These are phyloP conservation scores for Podaxis carcinomalis DNA, from an alignment of 768 basidiomycete species.

Conservation along the genomic window DNA sequence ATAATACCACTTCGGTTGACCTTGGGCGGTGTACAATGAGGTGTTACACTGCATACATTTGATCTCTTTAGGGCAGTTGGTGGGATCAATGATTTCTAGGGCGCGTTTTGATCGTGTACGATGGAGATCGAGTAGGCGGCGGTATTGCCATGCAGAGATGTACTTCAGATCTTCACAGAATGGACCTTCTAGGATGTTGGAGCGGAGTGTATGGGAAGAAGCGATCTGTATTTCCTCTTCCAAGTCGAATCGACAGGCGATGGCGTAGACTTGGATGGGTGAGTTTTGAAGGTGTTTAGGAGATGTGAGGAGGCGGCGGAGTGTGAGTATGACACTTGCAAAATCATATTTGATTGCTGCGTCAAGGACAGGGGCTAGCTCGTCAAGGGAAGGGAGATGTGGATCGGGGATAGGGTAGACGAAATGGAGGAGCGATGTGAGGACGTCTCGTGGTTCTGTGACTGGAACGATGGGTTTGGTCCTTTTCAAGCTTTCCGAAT, in stretches of 20 bases:
- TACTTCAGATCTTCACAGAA: conserved; percentile 58
- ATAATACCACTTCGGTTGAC: conserved; percentile 66
- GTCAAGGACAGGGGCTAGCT: conserved; percentile 44
- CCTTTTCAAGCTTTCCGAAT: conserved; percentile 3
- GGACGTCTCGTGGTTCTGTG: conserved; percentile 39
- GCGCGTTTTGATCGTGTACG: conserved; percentile 48
- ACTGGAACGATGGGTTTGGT: conserved; percentile 47
- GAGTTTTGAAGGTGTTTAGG: conserved; percentile 40
- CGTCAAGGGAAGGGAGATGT: conserved; percentile 43
- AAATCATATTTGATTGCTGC: conserved; percentile 68
- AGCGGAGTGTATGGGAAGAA: conserved; percentile 50
- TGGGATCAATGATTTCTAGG: conserved; percentile 36
- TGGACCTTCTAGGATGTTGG: conserved; percentile 52
- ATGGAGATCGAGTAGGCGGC: conserved; percentile 59
- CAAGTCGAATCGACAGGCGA: conserved; percentile 62
- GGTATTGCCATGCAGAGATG: conserved; percentile 67
- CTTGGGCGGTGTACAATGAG: conserved; percentile 34
- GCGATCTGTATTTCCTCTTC: conserved; percentile 60
- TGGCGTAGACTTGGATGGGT: conserved; percentile 65
- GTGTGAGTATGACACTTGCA: conserved; percentile 33
- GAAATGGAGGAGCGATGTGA: conserved; percentile 52
- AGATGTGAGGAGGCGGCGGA: conserved; percentile 51
- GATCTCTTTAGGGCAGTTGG: conserved; percentile 33
- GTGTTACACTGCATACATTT: conserved; percentile 72
- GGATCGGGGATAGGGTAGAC: conserved; percentile 63